Evolutionary conservation across 2,329 filamentous ascomycete genomes (phyloP), one percentile per base, ranked within the genome.

Genomic region (Xylaria sp.): DNA sequence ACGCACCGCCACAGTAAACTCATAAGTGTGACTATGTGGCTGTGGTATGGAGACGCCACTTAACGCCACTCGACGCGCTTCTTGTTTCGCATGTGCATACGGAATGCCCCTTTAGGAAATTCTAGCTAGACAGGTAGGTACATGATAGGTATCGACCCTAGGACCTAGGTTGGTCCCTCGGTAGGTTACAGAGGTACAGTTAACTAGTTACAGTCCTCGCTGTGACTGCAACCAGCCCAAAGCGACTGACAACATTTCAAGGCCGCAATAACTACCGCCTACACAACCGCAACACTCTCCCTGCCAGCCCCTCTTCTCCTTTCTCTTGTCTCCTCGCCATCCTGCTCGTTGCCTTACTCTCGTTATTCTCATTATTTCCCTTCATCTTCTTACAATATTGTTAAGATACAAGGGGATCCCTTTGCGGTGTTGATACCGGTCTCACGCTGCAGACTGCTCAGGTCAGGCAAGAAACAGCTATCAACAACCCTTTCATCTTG

Each of bases 61-160:
- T 61, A 39, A 63, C 54, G 63, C 62, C 62, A 66, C 63, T 54
- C 21, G 32, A 66, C 67, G 67, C 67, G 67, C 39, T 62, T 11
- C 34, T 4, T 7, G 34, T 36, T 11, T 36, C 34, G 24, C 24
- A 27, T 36, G 34, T 27, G 24, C 24, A 27, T 27, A 48, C 56
- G 56, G 34, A 45, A 63, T 67, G 58, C 58, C 34, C 53, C 34
- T 67, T 63, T 17, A 58, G 53, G 64, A 61, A 66, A 57, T 57
- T 27, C 34, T 36, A 36, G 32, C 11, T 2, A n/a, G n/a, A 5
- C 58, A 27, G 24, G 2, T 27, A 27, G 24, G 24, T 27, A 27
- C 24, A 27, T 2, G 4, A 27, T 27, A 27, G 24, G 24, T 27
- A 27, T 27, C 24, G 4, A 4, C n/a, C n/a, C n/a, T n/a, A n/a